Base-by-base conservation (phyloP, 2,329 filamentous ascomycete genomes). In the Blastomyces emzantsi region DNA sequence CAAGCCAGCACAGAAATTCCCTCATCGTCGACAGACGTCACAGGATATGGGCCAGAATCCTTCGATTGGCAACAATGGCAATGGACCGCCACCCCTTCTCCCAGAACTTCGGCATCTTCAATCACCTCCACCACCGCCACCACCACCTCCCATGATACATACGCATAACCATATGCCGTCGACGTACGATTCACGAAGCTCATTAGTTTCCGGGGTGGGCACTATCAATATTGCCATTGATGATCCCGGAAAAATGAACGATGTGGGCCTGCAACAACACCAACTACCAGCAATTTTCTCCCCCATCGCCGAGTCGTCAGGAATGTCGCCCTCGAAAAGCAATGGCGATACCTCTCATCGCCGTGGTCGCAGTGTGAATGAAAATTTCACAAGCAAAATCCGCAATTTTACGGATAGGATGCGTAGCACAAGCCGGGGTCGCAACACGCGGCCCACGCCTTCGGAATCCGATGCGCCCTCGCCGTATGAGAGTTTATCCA, bases 101-200 rank as follows among this genome's bases (percentile, higher is more conserved):
- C 82, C 85, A 7, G 83, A 87, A 69, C 78, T 87, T 11, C 84
- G 86, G 69, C 85, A 87, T 71, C 76, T 87, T 19, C 81, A 80
- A 30, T 77, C 73, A 11, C 82, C 83, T 13, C 82, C 83, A 0
- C 80, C 81, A 2, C 80, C 79, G 19, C 80, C 80, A 28, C 79
- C 79, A n/a, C 71, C 69, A 0, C 68, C 39, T 55, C 67, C 47
- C 19, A 22, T 58, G 36, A 58, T 58, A 17, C 41, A 43, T 36
- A 58, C 55, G 64, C 66, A 45, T 62, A 63, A 33, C 62, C 51
- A 30, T 39, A 39, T 60, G 52, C 57, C 62, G 45, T 61, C 25
- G 52, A 47, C 62, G 45, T 66, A 30, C 51, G 68, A 67, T 33
- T 67, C 68, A 15, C 66, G 69, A 15, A 67, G 61, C 28, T 76